Conservation (phyloP, 345 rosid species). For the Rhodamnia rubescens region DNA sequence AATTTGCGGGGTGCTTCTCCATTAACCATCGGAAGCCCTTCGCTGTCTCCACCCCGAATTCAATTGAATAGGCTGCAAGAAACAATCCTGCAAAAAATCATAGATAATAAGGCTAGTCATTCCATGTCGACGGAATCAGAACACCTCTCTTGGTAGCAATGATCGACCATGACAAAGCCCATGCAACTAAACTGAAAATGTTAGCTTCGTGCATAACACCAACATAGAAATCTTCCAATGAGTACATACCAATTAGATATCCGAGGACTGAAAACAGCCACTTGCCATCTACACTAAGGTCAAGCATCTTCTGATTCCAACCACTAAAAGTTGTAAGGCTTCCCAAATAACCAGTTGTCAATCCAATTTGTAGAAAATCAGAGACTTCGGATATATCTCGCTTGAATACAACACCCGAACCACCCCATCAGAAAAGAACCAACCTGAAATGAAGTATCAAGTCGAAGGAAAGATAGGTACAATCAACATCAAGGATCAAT, state of each 20-base stretch:
- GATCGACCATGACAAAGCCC: not conserved
- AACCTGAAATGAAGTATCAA: conserved; percentile 22
- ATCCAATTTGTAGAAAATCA: conserved; percentile 58
- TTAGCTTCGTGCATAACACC: not conserved
- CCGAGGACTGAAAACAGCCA: conserved; percentile 63
- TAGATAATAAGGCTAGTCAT: not conserved
- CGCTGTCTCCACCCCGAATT: conserved; percentile 74
- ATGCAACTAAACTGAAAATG: not conserved
- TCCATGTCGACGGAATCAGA: not conserved
- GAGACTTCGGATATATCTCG: conserved; percentile 51
- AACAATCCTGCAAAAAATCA: conserved; percentile 53
- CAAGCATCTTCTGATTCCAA: conserved; percentile 97
- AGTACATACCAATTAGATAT: conserved; percentile 51
- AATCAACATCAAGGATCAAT: not conserved
- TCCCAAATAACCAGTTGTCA: conserved; percentile 85
- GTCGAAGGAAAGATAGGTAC: not conserved
- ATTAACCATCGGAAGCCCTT: conserved; percentile 58
- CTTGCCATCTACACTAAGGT: conserved; percentile 57
- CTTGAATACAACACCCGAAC: conserved; percentile 89
- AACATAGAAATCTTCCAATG: not conserved
- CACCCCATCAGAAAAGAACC: conserved; percentile 99
- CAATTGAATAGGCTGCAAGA: conserved; percentile 62
- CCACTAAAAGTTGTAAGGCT: conserved; percentile 97
- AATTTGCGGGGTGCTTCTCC: conserved; percentile 1
- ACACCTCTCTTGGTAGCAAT: not conserved